Evolutionary conservation across 176 grass and related monocot species (phyloP).

Genomic region (Miscanthus lutarioriparius): DNA sequence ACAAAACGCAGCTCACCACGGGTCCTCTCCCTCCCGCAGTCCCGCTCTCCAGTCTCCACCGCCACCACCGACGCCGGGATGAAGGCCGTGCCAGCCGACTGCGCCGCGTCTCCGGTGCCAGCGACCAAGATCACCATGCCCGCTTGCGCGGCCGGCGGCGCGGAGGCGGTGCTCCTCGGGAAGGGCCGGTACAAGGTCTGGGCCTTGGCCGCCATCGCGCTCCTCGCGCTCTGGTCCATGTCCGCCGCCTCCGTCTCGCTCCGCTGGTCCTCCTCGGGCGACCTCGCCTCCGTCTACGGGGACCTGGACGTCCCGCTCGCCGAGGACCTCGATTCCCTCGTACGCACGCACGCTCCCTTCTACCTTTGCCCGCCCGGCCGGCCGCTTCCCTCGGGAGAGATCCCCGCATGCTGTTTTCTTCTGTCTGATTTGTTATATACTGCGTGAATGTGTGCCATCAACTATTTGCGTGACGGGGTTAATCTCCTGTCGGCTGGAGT

Average conservation of each 20-base stretch:
- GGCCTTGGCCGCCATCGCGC: slow-evolving; percentile 84
- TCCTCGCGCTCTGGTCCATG: slow-evolving; percentile 97
- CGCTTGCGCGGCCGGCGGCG: background rate
- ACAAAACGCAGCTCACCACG: slow-evolving; percentile 34
- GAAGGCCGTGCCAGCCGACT: slow-evolving; percentile 40
- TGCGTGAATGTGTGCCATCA: background rate
- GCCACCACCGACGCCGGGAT: slow-evolving; percentile 42
- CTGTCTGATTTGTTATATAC: background rate
- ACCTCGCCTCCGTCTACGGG: slow-evolving; percentile 27
- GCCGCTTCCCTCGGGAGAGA: background rate
- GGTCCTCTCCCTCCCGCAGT: background rate
- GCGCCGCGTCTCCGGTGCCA: slow-evolving; percentile 3
- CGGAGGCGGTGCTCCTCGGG: slow-evolving; percentile 36
- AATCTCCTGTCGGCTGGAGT: background rate
- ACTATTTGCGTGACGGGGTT: background rate
- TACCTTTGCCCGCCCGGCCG: background rate
- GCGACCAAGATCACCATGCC: slow-evolving; percentile 42
- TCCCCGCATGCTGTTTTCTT: background rate
- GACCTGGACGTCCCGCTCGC: slow-evolving; percentile 37
- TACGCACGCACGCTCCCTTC: background rate
- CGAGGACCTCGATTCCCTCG: slow-evolving; percentile 65
- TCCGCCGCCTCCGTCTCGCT: slow-evolving; percentile 81
- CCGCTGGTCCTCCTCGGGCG: slow-evolving; percentile 68
- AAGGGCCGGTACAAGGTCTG: slow-evolving; percentile 89
- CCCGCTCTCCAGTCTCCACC: background rate